Evolutionary conservation across 768 basidiomycete genomes (phyloP).

Genomic region (Calocybe cyanea): DNA sequence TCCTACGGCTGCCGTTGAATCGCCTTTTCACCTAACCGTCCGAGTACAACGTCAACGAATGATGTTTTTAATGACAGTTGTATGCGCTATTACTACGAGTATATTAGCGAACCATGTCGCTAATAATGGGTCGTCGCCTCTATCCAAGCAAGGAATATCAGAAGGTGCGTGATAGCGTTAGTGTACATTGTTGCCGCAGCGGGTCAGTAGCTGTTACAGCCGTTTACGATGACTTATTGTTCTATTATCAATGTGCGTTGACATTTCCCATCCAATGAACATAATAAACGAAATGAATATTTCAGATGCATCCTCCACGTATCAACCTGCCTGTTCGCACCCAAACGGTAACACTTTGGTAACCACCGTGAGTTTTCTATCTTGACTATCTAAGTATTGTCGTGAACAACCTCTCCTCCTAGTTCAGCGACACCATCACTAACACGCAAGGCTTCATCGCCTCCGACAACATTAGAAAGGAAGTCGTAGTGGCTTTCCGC

Average conservation of each 20-base stretch:
- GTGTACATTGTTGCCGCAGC: no score
- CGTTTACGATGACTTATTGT: conserved; percentile 26
- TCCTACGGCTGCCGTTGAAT: no score
- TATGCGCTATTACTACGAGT: no score
- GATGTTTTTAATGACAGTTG: no score
- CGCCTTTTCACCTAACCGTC: no score
- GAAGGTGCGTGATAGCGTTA: no score
- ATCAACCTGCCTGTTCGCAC: conserved; percentile 19
- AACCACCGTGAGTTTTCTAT: conserved; percentile 7
- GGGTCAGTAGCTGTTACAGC: no score
- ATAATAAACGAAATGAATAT: background rate
- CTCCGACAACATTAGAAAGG: conserved; percentile 36
- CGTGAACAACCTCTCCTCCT: background rate
- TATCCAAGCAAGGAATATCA: no score
- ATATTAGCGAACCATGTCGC: no score
- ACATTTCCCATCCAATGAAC: background rate
- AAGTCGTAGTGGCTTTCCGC: conserved; percentile 38
- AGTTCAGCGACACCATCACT: conserved; percentile 35
- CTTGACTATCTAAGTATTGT: background rate
- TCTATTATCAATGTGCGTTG: conserved; percentile 27
- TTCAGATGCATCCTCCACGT: conserved; percentile 28
- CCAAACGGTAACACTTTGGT: conserved; percentile 22
- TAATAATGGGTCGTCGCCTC: no score
- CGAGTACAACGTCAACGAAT: no score
- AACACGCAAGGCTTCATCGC: conserved; percentile 42